These are phyloP conservation scores for Trypanosomatidae sp. DNA, from an alignment of 208 protist genomes.

Conservation along the genomic window DNA sequence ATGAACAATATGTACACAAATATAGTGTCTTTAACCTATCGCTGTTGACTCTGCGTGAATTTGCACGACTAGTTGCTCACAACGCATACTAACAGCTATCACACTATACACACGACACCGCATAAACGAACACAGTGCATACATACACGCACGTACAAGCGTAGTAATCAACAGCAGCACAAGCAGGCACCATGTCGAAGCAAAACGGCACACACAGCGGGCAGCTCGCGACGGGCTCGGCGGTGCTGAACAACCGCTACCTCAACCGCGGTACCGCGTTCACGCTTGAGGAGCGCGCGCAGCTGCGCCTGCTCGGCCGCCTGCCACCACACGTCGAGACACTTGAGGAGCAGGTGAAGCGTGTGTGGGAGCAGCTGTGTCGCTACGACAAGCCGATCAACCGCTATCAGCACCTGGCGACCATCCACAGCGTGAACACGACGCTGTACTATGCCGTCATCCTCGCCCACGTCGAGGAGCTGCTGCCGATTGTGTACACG, in stretches of 20 bases:
- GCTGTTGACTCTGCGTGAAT: no score
- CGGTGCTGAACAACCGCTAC: slow-evolving; percentile 59
- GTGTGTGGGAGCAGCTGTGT: slow-evolving; percentile 48
- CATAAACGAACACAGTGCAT: no score
- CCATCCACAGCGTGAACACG: slow-evolving; percentile 46
- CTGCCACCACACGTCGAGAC: slow-evolving; percentile 67
- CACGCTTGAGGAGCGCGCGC: slow-evolving; percentile 57
- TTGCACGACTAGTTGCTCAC: no score
- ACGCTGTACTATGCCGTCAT: slow-evolving; percentile 70
- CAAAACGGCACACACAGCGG: no score
- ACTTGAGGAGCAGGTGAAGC: slow-evolving; percentile 61
- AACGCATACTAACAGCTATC: no score
- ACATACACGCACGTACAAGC: no score
- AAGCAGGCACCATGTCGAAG: no score
- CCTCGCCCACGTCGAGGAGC: slow-evolving; percentile 44
- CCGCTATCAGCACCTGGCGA: slow-evolving; percentile 67
- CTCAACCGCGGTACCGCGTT: slow-evolving; percentile 72
- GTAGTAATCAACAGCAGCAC: no score
- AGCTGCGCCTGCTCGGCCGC: slow-evolving; percentile 39
- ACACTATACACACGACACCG: no score
- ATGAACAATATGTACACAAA: no score
- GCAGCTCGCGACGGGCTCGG: no score
- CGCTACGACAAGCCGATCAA: slow-evolving; percentile 75
- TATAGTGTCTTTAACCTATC: no score
- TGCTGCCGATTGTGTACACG: slow-evolving; percentile 79